These are phyloP conservation scores for Beauveria varroae DNA, from an alignment of 2,329 filamentous ascomycete genomes.

Conservation along the genomic window DNA sequence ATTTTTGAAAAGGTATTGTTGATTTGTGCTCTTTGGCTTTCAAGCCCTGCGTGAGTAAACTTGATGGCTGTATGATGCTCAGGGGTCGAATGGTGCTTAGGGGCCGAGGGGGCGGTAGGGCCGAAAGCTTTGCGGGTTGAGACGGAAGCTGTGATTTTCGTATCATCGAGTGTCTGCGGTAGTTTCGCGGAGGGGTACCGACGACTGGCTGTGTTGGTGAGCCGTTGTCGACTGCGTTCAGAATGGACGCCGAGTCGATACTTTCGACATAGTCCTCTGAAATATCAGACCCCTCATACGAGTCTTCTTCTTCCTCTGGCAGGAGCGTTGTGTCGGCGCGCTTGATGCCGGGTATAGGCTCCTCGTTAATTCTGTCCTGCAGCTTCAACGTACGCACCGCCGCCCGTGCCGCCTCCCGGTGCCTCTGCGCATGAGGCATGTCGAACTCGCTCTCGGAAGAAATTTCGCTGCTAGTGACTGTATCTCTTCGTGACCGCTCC, in stretches of 20 bases:
- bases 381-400: conserved; percentile 36
- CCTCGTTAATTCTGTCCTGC: conserved; percentile 32
- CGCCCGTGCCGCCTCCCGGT: conserved; percentile 53
- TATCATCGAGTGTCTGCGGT: conserved; percentile 55
- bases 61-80: conserved; percentile 63
- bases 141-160: conserved; percentile 51
- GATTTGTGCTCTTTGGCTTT: conserved; percentile 64
- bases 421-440: conserved; percentile 55
- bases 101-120: conserved; percentile 64
- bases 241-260: conserved; percentile 63
- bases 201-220: conserved; percentile 50
- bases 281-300: conserved; percentile 54
- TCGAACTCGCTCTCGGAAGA: conserved; percentile 78
- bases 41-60: conserved; percentile 63
- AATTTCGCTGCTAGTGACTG: conserved; percentile 74
- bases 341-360: conserved; percentile 31
- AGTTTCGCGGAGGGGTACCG: conserved; percentile 55
- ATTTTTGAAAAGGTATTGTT: conserved; percentile 66
- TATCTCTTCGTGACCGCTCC: conserved; percentile 62
- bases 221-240: conserved; percentile 56
- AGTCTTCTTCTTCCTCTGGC: conserved; percentile 51
- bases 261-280: conserved; percentile 60
- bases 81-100: conserved; percentile 54
- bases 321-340: conserved; percentile 43
- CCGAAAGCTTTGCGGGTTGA: conserved; percentile 51